Evolutionary conservation across 192 early-diverging fungal genomes (phyloP).

Genomic region (Backusella mclennaniae): DNA sequence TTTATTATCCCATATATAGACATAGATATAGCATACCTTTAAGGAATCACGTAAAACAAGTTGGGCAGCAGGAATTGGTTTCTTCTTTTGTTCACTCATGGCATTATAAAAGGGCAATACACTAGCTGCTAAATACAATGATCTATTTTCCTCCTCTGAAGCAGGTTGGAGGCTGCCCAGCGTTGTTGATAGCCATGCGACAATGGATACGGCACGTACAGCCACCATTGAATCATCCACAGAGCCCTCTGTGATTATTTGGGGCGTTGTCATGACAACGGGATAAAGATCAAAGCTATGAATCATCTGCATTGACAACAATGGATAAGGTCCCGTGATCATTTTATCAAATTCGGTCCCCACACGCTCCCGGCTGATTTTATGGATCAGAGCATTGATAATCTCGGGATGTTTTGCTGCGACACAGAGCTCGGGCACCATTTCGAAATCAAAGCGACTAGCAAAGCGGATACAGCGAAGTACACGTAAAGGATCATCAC

Average conservation of each 20-base stretch:
- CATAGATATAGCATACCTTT: constrained; percentile 42
- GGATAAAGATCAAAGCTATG: constrained; percentile 43
- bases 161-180: too few relatives aligned
- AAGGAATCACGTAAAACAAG: constrained; percentile 59
- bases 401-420: constrained; percentile 59
- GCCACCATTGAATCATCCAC: constrained; percentile 29
- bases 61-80: constrained; percentile 39
- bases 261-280: constrained; percentile 46
- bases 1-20: background rate
- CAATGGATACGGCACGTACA: constrained; percentile 37
- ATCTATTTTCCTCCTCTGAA: constrained; percentile 27
- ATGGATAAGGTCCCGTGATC: constrained; percentile 58
- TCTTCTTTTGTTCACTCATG: constrained; percentile 43
- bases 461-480: constrained; percentile 94
- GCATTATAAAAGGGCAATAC: constrained; percentile 53
- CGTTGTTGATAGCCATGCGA: constrained; percentile 36
- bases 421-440: constrained; percentile 64
- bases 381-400: constrained; percentile 63
- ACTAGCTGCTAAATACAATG: constrained; percentile 56
- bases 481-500: constrained; percentile 93
- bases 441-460: constrained; percentile 78
- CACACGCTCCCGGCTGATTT: constrained; percentile 91
- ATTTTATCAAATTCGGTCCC: constrained; percentile 94
- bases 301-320: constrained; percentile 38
- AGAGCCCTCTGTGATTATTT: constrained; percentile 23